These are phyloP conservation scores for Fusarium mangiferae DNA, from an alignment of 2,329 filamentous ascomycete species.

Conservation along the genomic window DNA sequence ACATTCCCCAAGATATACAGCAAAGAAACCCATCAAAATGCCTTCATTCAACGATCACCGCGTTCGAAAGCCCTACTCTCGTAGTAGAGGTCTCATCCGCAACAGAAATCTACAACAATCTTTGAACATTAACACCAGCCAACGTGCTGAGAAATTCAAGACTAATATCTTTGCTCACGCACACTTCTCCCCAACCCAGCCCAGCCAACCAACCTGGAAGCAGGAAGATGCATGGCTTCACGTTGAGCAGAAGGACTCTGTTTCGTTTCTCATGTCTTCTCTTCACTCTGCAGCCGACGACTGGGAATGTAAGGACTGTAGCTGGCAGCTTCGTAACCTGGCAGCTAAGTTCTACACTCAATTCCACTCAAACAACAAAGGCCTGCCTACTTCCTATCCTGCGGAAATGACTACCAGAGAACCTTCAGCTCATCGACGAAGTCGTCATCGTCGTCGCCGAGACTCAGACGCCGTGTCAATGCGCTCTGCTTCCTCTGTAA, in stretches of 20 bases:
- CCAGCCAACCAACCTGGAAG: neutral
- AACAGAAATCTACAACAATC: neutral
- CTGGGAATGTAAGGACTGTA: conserved; percentile 14
- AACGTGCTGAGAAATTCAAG: neutral
- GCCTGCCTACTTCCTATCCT: neutral
- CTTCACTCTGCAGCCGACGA: conserved; percentile 2
- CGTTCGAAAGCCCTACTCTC: neutral
- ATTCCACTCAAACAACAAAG: neutral
- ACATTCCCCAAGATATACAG: neutral
- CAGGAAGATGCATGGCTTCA: neutral
- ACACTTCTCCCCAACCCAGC: neutral
- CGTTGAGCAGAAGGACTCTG: conserved; percentile 1
- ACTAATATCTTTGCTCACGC: neutral
- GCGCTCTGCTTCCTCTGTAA: neutral
- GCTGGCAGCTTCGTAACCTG: conserved; percentile 7
- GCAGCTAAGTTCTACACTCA: neutral
- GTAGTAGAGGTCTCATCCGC: neutral
- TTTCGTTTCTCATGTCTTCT: neutral
- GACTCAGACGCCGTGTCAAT: neutral
- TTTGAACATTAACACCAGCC: neutral
- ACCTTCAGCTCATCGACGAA: neutral
- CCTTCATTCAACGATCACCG: neutral
- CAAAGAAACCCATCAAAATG: neutral
- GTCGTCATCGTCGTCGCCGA: too few species aligned
- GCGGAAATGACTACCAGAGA: neutral